These are phyloP conservation scores for Dendrocalamus latiflorus DNA, from an alignment of 202 grass and related monocot genomes.

Conservation along the genomic window DNA sequence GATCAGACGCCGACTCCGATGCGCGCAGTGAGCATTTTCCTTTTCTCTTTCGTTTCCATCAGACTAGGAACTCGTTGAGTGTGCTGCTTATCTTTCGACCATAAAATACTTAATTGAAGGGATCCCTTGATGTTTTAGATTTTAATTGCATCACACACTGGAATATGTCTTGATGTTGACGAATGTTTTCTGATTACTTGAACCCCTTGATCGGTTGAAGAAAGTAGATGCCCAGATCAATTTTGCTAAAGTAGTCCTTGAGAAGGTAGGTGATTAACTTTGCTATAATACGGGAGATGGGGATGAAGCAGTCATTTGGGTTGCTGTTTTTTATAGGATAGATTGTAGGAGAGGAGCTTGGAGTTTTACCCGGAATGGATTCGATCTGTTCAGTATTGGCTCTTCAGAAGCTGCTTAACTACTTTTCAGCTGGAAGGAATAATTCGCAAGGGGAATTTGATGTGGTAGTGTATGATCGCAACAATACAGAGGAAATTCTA, in stretches of 20 bases:
- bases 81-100: no score
- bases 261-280: slow-evolving; percentile 57
- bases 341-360: slow-evolving; percentile 91
- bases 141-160: background rate
- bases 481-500: slow-evolving; percentile 71
- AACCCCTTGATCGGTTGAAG: slow-evolving; percentile 60
- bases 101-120: no score
- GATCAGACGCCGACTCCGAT: no score
- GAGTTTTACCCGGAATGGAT: slow-evolving; percentile 87
- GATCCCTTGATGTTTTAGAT: background rate
- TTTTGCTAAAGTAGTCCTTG: slow-evolving; percentile 88
- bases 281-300: background rate
- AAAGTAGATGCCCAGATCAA: slow-evolving; percentile 76
- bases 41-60: no score
- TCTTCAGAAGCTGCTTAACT: slow-evolving; percentile 85
- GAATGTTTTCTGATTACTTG: background rate
- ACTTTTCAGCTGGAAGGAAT: slow-evolving; percentile 58
- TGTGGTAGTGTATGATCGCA: slow-evolving; percentile 78
- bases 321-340: slow-evolving; percentile 56
- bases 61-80: no score
- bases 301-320: slow-evolving; percentile 30
- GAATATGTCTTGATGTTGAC: background rate
- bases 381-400: slow-evolving; percentile 58
- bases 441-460: no score
- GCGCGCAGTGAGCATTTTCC: no score